Evolutionary conservation across 2,329 filamentous ascomycete species (phyloP), one percentile per base, ranked within the genome.

Genomic region (Pseudogymnoascus destructans): DNA sequence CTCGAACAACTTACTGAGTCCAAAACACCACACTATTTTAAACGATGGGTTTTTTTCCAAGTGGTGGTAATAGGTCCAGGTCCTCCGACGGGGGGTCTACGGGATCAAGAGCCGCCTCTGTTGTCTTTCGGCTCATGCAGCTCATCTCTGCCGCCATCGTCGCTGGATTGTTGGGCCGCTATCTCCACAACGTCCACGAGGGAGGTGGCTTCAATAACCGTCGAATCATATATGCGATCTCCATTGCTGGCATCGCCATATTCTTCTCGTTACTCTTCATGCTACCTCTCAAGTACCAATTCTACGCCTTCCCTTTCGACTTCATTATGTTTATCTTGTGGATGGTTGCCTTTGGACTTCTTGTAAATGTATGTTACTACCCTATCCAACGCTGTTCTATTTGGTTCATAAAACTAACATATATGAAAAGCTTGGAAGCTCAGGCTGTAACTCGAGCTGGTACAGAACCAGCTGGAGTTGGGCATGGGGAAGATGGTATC

Each of bases 301-400:
- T 59, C 11, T 57, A 57, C 21, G 19, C 30, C 9, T 59, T 59
- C 30, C 32, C 38, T n/a, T 7, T 59, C 10, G 58, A 59, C 15
- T 19, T 59, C 27, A 27, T 36, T 8, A 32, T 59, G 23, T 59
- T 59, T 11, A 40, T 57, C 11, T 25, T 23, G 10, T 59, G 58
- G 58, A 59, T 59, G 52, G 9, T 59, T 56, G 58, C 49, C 32
- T 59, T 59, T 33, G 58, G 58, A 25, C 33, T 59, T 32, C 30
- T 57, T 8, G 21, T 30, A 7, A 57, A n/a, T 57, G 58, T 59
- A 36, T 3, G 58, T 27, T 15, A 10, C 15, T 32, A 13, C 25
- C 42, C 46, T 30, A 30, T 52, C 46, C 46, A 30, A 30, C 8
- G 17, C 10, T 15, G 7, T 27, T 36, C 13, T 25, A 25, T 27